phyloP scores from a whole-genome alignment of 2,329 filamentous ascomycete species.

The Neofusicoccum laricinum region DNA sequence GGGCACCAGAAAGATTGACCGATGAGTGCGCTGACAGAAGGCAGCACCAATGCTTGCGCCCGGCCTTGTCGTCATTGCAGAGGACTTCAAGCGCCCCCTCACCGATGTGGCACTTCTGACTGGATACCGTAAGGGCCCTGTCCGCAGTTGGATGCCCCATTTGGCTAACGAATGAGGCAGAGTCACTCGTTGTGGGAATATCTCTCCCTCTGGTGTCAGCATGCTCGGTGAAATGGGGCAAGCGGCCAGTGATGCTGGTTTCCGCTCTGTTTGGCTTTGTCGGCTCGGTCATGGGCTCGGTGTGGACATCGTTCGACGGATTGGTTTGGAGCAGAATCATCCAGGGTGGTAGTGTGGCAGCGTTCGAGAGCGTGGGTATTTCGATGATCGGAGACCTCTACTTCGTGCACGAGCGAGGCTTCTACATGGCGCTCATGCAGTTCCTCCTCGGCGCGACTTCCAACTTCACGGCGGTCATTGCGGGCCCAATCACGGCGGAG shows the following conservation, averaged over 20 bases:
- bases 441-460: slow-evolving; percentile 28
- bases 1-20: not conserved
- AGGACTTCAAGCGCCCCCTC: slow-evolving; percentile 28
- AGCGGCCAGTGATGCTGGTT: slow-evolving; percentile 46
- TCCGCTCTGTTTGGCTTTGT: slow-evolving; percentile 29
- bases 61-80: slow-evolving; percentile 32
- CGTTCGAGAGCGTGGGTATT: slow-evolving; percentile 36
- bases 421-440: slow-evolving; percentile 48
- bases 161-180: not conserved
- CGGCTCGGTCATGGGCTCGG: slow-evolving; percentile 33
- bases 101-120: slow-evolving; percentile 35
- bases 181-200: slow-evolving; percentile 32
- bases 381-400: slow-evolving; percentile 48
- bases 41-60: slow-evolving; percentile 34
- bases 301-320: slow-evolving; percentile 48
- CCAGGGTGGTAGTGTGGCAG: slow-evolving; percentile 39
- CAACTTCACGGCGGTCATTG: slow-evolving; percentile 6
- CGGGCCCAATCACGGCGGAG: not conserved
- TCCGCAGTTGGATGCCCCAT: not conserved
- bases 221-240: slow-evolving; percentile 46
- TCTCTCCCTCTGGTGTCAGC: slow-evolving; percentile 29
- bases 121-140: slow-evolving; percentile 25
- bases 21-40: slow-evolving; percentile 3
- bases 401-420: slow-evolving; percentile 48
- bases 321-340: slow-evolving; percentile 44